These are phyloP conservation scores for Incumbomyces lentus DNA, from an alignment of 2,329 filamentous ascomycete species.

Conservation along the genomic window DNA sequence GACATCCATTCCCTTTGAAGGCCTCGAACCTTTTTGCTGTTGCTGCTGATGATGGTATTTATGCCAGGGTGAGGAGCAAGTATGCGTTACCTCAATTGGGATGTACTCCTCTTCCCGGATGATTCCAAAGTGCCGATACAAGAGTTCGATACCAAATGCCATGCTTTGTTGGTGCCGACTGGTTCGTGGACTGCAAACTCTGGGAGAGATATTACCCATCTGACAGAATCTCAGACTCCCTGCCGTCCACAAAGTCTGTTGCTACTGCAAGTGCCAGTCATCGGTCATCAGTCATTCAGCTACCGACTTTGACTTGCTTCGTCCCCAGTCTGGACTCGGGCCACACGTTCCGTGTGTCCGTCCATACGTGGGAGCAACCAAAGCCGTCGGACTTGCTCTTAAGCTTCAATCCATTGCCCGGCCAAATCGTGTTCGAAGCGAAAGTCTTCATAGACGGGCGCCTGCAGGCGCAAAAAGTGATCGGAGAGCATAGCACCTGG, in stretches of 20 bases:
- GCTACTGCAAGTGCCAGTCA: not conserved
- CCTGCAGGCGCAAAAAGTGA: constrained; percentile 29
- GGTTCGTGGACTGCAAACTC: not conserved
- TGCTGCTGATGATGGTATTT: not conserved
- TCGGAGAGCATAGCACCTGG: constrained; percentile 27
- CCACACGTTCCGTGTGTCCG: constrained; percentile 57
- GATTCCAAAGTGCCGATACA: constrained; percentile 60
- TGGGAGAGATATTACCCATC: no score
- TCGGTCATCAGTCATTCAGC: constrained; percentile 22
- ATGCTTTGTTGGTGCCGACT: constrained; percentile 33
- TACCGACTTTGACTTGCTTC: constrained; percentile 64
- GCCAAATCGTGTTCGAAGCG: constrained; percentile 53
- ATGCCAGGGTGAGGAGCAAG: constrained; percentile 20
- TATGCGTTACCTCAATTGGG: constrained; percentile 84
- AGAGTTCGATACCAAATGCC: constrained; percentile 73
- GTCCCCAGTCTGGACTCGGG: constrained; percentile 53
- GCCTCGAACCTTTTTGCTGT: no score
- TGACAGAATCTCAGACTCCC: not conserved
- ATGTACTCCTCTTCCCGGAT: constrained; percentile 67
- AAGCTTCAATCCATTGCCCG: constrained; percentile 45
- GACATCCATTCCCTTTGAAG: no score
- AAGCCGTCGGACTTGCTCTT: constrained; percentile 48
- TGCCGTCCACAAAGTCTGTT: not conserved
- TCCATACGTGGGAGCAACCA: constrained; percentile 62
- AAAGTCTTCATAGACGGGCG: constrained; percentile 60